phyloP scores from a whole-genome alignment of 257 asterid species.

The Capsicum baccatum region DNA sequence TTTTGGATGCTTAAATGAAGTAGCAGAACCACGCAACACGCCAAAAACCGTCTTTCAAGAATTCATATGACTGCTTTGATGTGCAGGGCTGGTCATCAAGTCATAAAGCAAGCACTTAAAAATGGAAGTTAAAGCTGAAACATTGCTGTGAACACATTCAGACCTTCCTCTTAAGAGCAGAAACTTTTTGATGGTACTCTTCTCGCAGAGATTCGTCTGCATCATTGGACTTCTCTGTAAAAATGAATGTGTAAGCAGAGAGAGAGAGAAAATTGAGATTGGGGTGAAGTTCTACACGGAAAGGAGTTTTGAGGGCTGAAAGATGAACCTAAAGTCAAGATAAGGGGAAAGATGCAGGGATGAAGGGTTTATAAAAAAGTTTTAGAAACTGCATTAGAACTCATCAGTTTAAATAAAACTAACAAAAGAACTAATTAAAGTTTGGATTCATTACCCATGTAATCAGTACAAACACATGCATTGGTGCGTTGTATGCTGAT shows the following conservation, averaged over 20 bases:
- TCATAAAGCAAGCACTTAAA: neutral
- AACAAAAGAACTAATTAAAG: neutral
- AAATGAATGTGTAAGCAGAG: slow-evolving; percentile 33
- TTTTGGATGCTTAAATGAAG: slow-evolving; percentile 15
- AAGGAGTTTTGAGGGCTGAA: neutral
- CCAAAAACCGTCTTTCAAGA: neutral
- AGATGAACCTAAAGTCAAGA: neutral
- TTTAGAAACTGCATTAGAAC: neutral
- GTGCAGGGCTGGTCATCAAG: slow-evolving; percentile 1
- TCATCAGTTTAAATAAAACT: neutral
- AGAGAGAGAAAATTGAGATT: neutral
- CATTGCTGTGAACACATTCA: slow-evolving; percentile 2
- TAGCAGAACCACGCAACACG: neutral
- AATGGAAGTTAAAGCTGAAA: slow-evolving; percentile 8
- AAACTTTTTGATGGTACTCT: slow-evolving; percentile 89
- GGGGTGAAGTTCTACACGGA: neutral
- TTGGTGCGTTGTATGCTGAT: neutral
- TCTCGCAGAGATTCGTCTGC: slow-evolving; percentile 94
- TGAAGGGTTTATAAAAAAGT: neutral
- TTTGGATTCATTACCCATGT: neutral
- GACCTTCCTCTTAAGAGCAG: slow-evolving; percentile 97
- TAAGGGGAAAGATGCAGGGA: neutral
- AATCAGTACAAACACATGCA: neutral
- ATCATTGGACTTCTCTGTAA: slow-evolving; percentile 80
- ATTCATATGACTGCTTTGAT: slow-evolving; percentile 9